Percentiles rank a stretch among this genome's conserved stretches.
These are phyloP conservation scores for Botryotinia convoluta DNA, from an alignment of 2,329 filamentous ascomycete genomes.

Conservation along the genomic window DNA sequence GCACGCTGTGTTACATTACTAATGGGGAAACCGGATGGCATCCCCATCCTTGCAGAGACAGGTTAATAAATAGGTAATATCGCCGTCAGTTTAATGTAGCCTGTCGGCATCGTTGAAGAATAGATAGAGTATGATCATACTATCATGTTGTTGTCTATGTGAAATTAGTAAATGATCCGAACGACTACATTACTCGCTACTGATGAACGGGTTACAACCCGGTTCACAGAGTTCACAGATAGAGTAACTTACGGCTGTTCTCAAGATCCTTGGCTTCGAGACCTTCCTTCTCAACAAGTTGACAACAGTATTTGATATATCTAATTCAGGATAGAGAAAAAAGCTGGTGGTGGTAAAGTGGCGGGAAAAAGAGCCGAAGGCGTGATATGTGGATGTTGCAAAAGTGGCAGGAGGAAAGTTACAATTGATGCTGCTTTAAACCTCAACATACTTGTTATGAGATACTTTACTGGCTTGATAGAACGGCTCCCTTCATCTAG, in stretches of 20 bases:
- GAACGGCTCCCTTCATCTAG: not conserved
- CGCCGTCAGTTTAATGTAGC: not conserved
- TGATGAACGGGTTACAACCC: not conserved
- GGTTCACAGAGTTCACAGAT: not conserved
- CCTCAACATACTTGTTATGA: too few species aligned
- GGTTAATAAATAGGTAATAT: constrained; percentile 6
- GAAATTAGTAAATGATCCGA: constrained; percentile 7
- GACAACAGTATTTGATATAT: not conserved
- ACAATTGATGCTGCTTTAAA: not conserved
- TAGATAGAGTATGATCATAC: not conserved
- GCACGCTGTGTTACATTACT: not conserved
- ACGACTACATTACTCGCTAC: constrained; percentile 7
- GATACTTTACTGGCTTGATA: not conserved
- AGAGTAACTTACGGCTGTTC: constrained; percentile 3
- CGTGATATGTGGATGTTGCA: not conserved
- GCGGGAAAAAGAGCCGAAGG: not conserved
- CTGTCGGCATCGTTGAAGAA: constrained; percentile 5
- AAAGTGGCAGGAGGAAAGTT: constrained; percentile 3
- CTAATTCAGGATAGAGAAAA: not conserved
- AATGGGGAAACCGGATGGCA: not conserved
- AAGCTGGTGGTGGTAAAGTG: not conserved
- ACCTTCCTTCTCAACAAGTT: not conserved
- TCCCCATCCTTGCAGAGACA: not conserved
- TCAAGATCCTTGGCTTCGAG: not conserved
- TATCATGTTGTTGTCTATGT: not conserved